Evolutionary conservation across 2,329 filamentous ascomycete species (phyloP).

Genomic region (Tolypocladium ophioglossoides): DNA sequence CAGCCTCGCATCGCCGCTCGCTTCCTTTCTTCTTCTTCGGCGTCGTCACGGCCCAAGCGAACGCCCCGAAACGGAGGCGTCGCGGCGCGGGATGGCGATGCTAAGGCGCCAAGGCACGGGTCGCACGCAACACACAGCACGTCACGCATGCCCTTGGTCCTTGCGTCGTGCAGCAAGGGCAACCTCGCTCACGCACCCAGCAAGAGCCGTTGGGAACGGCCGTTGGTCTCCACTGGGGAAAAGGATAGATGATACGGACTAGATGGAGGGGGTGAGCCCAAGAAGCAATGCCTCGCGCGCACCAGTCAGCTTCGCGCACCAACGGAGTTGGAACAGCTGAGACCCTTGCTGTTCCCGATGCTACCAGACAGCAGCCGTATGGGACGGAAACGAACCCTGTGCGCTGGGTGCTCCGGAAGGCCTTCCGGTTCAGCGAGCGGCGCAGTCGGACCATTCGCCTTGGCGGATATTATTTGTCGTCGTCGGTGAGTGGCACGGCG

Average conservation of each 20-base stretch:
- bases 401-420: slow-evolving; percentile 1
- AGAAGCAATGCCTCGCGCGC: not conserved
- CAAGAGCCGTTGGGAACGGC: not conserved
- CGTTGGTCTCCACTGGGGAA: not conserved
- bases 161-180: not conserved
- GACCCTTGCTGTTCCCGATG: not conserved
- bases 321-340: not conserved
- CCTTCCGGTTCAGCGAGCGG: not conserved
- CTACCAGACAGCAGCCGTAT: not conserved
- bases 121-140: not conserved
- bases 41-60: not conserved
- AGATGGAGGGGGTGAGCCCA: not conserved
- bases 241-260: not conserved
- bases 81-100: not conserved
- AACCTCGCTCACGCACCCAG: not conserved
- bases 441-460: not conserved
- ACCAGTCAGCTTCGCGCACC: not conserved
- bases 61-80: not conserved
- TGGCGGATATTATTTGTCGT: not conserved
- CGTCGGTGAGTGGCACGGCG: not conserved
- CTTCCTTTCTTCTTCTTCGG: not conserved
- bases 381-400: not conserved
- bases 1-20: not conserved
- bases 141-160: not conserved
- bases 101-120: not conserved